Percentiles rank a stretch among this genome's conserved stretches.
Evolutionary conservation across 1,284 basidiomycete genomes (phyloP).

Genomic region (Ganoderma multipileum): DNA sequence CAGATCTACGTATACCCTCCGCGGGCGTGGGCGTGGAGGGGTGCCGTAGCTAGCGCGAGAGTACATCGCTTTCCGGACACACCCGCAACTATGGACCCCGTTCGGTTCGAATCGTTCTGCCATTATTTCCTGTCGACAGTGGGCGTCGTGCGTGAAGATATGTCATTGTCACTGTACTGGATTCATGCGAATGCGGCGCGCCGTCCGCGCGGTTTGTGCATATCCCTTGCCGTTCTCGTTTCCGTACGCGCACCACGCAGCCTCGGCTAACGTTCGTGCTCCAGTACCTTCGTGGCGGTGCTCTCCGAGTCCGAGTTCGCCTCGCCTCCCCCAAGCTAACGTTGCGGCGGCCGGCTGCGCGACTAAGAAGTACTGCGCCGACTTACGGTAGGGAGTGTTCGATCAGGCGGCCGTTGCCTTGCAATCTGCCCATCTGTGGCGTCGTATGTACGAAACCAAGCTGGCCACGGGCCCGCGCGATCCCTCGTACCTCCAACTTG

Average conservation of each 20-base stretch:
- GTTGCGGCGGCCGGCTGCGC: neutral
- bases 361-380: neutral
- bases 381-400: too few relatives aligned
- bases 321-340: too few relatives aligned
- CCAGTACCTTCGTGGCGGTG: neutral
- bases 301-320: neutral
- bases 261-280: neutral
- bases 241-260: neutral
- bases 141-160: too few relatives aligned
- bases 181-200: neutral
- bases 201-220: neutral
- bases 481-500: neutral
- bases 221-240: neutral
- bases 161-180: too few relatives aligned
- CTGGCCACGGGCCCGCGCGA: neutral
- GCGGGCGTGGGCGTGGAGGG: neutral
- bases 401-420: neutral
- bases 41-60: neutral
- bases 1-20: neutral
- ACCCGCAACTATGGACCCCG: neutral
- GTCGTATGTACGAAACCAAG: neutral
- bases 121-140: neutral
- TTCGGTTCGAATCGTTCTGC: neutral
- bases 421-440: neutral
- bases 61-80: neutral